Evolutionary conservation across 495 filamentous ascomycete species (phyloP), one percentile per base, ranked within the genome.

Genomic region (Tuber indicum): DNA sequence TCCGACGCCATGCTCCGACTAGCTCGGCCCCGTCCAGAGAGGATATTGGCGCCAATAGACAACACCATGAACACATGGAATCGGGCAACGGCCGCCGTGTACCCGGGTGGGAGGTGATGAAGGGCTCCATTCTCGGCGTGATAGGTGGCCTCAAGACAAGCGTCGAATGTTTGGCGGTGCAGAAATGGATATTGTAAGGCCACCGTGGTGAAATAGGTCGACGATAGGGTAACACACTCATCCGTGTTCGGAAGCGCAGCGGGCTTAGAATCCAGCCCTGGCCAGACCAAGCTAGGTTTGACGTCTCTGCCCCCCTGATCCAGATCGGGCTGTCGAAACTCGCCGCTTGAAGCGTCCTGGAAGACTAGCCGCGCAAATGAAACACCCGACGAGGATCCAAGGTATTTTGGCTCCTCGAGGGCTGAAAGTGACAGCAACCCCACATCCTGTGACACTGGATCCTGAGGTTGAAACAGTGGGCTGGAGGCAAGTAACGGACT

Each of bases 11-110:
- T 62, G 26, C 32, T 66, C 58, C 14, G 73, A 9, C 36, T 76
- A 32, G 44, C 47, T 41, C 26, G 39, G 32, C 42, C 23, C 17
- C 79, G 79, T 62, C 66, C 75, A 16, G 79, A 83, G 23, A 82
- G 58, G 16, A 84, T 80, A 74, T 75, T 75, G 41, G 82, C 77
- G 36, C 82, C 76, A 47, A 83, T 83, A 2, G 82, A 83, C 16
- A 84, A 52, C 10, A 84, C 82, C 14, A 84, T 70, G 46, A 84
- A 83, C 21, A 83, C 77, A 44, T 84, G 82, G 39, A 84, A 83
- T 70, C 80, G 81, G 45, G 82, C 82, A 10, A 77, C 75, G 42
- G 82, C 41, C 17, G 82, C 4, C 19, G 75, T 78, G 45, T 72
- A 83, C 32, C 77, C 79, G 46, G 42, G 82, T 5, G 82, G 82